These are phyloP conservation scores for Eucalyptus erythrocorys DNA, from an alignment of 345 rosid species.

Conservation along the genomic window DNA sequence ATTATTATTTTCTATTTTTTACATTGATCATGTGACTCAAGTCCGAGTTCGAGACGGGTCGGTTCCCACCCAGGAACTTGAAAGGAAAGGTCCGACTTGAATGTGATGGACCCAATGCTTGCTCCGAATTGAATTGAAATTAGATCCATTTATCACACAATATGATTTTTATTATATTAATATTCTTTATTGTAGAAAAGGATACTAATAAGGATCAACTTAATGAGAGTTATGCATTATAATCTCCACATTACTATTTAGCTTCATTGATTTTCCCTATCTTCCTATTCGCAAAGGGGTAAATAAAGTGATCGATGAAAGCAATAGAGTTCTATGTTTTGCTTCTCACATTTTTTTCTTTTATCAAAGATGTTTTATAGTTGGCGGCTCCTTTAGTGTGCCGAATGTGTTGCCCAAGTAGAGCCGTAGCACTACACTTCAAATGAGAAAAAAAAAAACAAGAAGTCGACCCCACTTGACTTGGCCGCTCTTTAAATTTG, in stretches of 20 bases:
- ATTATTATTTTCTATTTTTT: background rate
- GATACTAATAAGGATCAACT: background rate
- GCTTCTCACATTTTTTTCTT: background rate
- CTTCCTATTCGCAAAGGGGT: background rate
- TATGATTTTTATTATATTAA: background rate
- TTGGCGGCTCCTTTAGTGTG: background rate
- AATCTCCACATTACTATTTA: background rate
- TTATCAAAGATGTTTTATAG: background rate
- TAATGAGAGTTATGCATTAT: background rate
- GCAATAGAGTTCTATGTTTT: too few relatives aligned
- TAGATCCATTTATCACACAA: background rate
- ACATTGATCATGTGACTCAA: background rate
- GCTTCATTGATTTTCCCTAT: background rate
- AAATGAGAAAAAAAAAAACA: background rate
- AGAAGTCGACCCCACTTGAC: accelerated
- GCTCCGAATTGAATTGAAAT: accelerated
- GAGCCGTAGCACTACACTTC: accelerated
- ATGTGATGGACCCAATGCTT: background rate
- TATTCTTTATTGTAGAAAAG: background rate
- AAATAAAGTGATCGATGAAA: background rate
- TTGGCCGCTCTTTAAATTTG: accelerated
- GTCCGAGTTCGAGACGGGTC: background rate
- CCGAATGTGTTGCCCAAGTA: background rate
- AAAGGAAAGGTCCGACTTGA: background rate
- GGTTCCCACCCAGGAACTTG: background rate